Conservation (phyloP, 805 yeast species). For the Wickerhamiella australiensis region DNA sequence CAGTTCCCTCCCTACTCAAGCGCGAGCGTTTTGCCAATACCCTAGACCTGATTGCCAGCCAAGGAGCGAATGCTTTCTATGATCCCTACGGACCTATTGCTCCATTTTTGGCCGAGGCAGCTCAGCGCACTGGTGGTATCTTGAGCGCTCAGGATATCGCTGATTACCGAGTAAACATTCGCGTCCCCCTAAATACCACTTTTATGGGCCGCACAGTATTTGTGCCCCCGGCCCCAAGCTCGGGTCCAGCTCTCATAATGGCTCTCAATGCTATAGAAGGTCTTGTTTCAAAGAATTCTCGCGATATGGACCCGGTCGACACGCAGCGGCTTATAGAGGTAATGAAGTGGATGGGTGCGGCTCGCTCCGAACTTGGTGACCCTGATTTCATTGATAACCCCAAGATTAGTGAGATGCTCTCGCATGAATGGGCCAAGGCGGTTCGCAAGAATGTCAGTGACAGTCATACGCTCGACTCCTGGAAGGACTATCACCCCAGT, state of each 20-base stretch:
- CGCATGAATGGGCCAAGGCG: constrained; percentile 45
- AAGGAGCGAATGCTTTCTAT: constrained; percentile 72
- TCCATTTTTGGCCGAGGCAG: constrained; percentile 39
- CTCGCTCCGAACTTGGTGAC: constrained; percentile 78
- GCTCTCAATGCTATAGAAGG: constrained; percentile 57
- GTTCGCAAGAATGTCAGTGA: constrained; percentile 44
- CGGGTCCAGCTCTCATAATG: constrained; percentile 70
- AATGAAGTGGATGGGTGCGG: constrained; percentile 90
- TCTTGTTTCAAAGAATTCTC: constrained; percentile 30
- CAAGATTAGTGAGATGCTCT: constrained; percentile 36
- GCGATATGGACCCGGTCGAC: constrained; percentile 38
- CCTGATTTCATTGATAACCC: constrained; percentile 27
- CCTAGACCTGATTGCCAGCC: constrained; percentile 52
- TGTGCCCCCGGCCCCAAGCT: constrained; percentile 60
- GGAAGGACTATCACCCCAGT: constrained; percentile 68
- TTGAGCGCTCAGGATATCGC: constrained; percentile 53
- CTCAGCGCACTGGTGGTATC: constrained; percentile 53
- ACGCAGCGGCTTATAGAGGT: constrained; percentile 66
- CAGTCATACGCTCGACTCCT: constrained; percentile 41
- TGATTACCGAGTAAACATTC: constrained; percentile 42
- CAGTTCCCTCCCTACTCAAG: constrained; percentile 4
- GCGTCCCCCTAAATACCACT: constrained; percentile 32
- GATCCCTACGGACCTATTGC: constrained; percentile 74
- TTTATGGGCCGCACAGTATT: constrained; percentile 37
- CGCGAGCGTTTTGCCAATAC: constrained; percentile 59